phyloP scores from a whole-genome alignment of 106 monocot species.

The Dendrobium huoshanense region DNA sequence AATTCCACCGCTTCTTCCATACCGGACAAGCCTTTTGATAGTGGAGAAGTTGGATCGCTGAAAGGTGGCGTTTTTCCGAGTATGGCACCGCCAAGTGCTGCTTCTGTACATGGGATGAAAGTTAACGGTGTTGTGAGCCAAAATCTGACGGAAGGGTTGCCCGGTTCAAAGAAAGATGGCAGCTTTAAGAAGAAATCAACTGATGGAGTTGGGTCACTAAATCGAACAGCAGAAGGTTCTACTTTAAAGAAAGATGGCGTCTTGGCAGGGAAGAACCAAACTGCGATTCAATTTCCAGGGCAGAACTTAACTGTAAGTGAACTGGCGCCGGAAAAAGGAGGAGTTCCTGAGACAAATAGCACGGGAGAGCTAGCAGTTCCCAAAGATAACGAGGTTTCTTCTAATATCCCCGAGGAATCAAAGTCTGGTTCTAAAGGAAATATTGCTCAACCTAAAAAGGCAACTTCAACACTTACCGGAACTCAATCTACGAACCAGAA shows the following conservation, averaged over 20 bases:
- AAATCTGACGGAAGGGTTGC: conserved; percentile 6
- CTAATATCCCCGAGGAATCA: not conserved
- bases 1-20: conserved; percentile 25
- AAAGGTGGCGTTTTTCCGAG: not conserved
- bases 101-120: not conserved
- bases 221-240: not conserved
- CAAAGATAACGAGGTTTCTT: not conserved
- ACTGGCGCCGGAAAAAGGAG: not conserved
- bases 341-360: not conserved
- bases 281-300: not conserved
- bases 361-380: not conserved
- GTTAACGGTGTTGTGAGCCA: not conserved
- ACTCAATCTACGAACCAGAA: not conserved
- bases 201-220: not conserved
- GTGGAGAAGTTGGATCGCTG: conserved; percentile 10
- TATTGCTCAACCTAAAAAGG: not conserved
- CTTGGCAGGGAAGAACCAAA: not conserved
- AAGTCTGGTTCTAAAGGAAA: not conserved
- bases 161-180: not conserved
- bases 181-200: not conserved
- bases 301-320: not conserved
- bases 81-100: not conserved
- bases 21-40: not conserved
- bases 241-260: not conserved
- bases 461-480: not conserved